Evolutionary conservation across 495 filamentous ascomycete species (phyloP).

Genomic region (Xylaria acuta): DNA sequence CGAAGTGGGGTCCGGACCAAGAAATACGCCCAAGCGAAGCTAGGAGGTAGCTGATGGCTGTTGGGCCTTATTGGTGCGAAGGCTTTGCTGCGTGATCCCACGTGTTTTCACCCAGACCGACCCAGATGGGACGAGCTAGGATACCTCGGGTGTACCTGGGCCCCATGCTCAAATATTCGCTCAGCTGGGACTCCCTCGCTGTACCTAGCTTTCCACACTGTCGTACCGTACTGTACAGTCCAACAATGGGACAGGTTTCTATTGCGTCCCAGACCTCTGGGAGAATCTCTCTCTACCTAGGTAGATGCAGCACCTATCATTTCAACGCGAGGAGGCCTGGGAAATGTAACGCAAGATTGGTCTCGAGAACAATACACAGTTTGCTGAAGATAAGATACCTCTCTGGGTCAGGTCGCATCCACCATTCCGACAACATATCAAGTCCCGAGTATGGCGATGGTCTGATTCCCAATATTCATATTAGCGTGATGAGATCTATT

Average conservation of each 20-base stretch:
- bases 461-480: not conserved
- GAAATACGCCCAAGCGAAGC: constrained; percentile 23
- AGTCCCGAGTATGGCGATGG: not conserved
- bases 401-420: not conserved
- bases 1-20: constrained; percentile 20
- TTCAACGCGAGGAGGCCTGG: not conserved
- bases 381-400: not conserved
- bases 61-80: constrained; percentile 8
- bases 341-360: not conserved
- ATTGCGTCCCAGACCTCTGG: constrained; percentile 11
- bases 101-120: constrained; percentile 24
- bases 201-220: constrained; percentile 20
- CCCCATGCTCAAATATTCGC: constrained; percentile 41
- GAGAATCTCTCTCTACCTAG: not conserved
- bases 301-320: not conserved
- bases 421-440: not conserved
- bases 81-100: constrained; percentile 15
- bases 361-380: not conserved
- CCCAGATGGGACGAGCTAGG: constrained; percentile 14
- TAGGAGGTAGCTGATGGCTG: constrained; percentile 17
- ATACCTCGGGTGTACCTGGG: constrained; percentile 22
- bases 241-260: not conserved
- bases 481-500: not conserved
- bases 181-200: constrained; percentile 19
- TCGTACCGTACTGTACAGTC: constrained; percentile 11